Evolutionary conservation across 2,329 filamentous ascomycete genomes (phyloP), one percentile per base, ranked within the genome.

Genomic region (Botrytis pseudocinerea): DNA sequence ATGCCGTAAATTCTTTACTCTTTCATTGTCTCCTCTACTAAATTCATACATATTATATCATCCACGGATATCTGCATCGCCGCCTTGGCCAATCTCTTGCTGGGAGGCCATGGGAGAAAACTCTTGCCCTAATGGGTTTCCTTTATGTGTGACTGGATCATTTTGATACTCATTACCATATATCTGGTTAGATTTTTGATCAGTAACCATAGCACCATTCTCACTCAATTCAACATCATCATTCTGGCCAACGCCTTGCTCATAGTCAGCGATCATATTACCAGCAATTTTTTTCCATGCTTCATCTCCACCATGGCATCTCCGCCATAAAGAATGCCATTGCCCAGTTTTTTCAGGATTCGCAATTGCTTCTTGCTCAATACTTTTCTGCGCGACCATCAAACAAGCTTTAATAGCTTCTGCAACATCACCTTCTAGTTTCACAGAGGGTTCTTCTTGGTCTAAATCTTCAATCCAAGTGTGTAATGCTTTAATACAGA

Each of bases 401-500:
- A 92, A 82, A 78, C 90, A 92, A 0, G 82, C 80, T 78, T 85
- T 83, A n/a, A 92, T 77, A 2, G 85, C 82, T 1, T 81, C 74
- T 65, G 84, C 84, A 8, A 92, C 76, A 1, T 80, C 74, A 1
- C 83, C 85, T 14, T 82, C 75, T 0, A 86, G 81, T 38, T 76
- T 70, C 25, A 93, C 83, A 0, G 83, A 82, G 1, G 86, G 85
- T 0, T 83, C 75, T 78, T 93, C 90, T 64, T 82, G 80, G 28
- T 83, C 75, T 87, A 93, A 90, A 78, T 91, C 88, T 2, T 85
- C 84, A n/a, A 88, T 84, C 78, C 86, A 87, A 74, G 83, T 85
- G n/a, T 84, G 85, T 75, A 88, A 81, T 35, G 83, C 85, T 73
- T 84, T 83, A 70, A 81, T 84, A 79, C 84, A 89, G 75, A 82